Base-by-base conservation (phyloP, 177 flowering plant genomes). In the Telopea speciosissima region DNA sequence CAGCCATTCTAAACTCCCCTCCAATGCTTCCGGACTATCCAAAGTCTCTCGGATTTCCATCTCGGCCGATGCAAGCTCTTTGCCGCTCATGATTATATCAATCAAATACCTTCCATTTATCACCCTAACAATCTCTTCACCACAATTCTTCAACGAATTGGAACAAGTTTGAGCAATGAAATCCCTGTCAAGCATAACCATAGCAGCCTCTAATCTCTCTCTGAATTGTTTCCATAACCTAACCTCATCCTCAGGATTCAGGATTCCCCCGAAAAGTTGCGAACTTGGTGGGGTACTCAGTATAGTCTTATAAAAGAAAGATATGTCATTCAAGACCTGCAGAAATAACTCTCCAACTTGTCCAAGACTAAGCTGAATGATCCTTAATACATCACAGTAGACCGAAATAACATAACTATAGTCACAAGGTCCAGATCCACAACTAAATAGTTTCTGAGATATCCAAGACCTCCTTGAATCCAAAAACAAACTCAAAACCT, bases 1-100 rank as follows among this genome's bases (percentile, higher is more conserved):
- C 10, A 95, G 86, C 99, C 99, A 95, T 79, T 91, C 98, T 71
- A 95, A 78, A 80, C 98, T 91, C 24, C 91, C 97, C 72, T 86
- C 90, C 75, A 95, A 74, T 24, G 88, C 98, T 25, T 88, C 83
- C 72, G 90, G 87, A 73, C 89, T 85, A 52, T 91, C 97, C 83
- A 95, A 82, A 0, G 89, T 87, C 78, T 89, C 93, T 66, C 98
- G 74, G 24, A 95, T 85, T 74, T 75, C 70, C 80, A 82, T 87
- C 82, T 95, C 99, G 40, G 92, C 92, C 24, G 75, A 82, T 52
- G 88, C 84, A 45, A 95, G 88, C 72, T 89, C 93, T 65, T 75
- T 70, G 24, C 98, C 99, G 72, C 79, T 83, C 19, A 69, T 69
- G 68, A 95, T 77, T 21, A 82, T 81, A 83, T 90, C 96, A 65